Evolutionary conservation across 2,329 filamentous ascomycete genomes (phyloP).

Genomic region (Exophiala sideris): DNA sequence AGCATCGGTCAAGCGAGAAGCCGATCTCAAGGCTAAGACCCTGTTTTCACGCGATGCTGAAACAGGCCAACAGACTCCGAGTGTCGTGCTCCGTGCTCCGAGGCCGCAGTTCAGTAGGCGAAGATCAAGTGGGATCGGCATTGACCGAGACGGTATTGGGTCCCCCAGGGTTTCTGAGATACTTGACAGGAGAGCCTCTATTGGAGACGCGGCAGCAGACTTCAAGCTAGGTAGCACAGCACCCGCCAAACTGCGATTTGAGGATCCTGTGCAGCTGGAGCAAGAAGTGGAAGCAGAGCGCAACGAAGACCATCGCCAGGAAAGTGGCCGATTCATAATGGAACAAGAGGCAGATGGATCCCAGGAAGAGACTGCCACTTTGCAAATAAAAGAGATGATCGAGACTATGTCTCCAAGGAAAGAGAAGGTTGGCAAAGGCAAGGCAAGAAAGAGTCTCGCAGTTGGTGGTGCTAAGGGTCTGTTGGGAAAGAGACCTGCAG

Average conservation of each 20-base stretch:
- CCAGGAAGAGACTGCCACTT: constrained; percentile 60
- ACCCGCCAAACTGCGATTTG: constrained; percentile 57
- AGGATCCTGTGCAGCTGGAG: constrained; percentile 62
- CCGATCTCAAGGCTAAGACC: constrained; percentile 34
- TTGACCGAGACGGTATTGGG: constrained; percentile 67
- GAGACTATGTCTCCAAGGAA: constrained; percentile 72
- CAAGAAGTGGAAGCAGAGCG: constrained; percentile 62
- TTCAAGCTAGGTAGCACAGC: constrained; percentile 56
- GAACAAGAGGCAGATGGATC: constrained; percentile 51
- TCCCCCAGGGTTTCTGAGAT: constrained; percentile 71
- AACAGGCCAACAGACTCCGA: constrained; percentile 60
- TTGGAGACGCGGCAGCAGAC: constrained; percentile 62
- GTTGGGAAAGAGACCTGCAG: constrained; percentile 68
- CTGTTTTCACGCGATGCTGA: constrained; percentile 55
- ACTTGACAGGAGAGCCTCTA: constrained; percentile 67
- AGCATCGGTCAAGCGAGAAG: constrained; percentile 30
- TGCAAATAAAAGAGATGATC: constrained; percentile 73
- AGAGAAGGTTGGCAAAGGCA: constrained; percentile 49
- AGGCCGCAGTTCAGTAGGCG: constrained; percentile 43
- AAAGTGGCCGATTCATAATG: constrained; percentile 56
- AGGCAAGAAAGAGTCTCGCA: constrained; percentile 71
- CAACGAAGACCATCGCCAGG: constrained; percentile 59
- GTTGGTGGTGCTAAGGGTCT: constrained; percentile 71
- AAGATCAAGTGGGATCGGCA: constrained; percentile 64
- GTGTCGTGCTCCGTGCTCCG: constrained; percentile 59